phyloP scores from a whole-genome alignment of 2,329 filamentous ascomycete genomes.

The Arthrobotrys entomopaga region DNA sequence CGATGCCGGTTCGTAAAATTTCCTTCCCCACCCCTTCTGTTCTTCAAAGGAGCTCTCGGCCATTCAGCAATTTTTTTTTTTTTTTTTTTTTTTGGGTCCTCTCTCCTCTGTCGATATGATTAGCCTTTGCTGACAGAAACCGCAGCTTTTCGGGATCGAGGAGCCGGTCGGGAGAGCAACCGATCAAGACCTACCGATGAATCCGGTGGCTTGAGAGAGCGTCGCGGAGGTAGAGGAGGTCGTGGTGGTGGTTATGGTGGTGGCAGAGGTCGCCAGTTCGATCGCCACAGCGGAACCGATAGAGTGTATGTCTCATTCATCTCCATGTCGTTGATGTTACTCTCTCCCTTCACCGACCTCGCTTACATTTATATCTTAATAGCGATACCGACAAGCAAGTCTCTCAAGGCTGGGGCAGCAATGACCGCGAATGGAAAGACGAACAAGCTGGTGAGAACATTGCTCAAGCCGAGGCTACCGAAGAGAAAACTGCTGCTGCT shows the following conservation, averaged over 20 bases:
- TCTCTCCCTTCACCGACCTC: too few species aligned
- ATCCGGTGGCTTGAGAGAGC: slow-evolving; percentile 65
- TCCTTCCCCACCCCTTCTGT: too few species aligned
- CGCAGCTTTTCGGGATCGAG: slow-evolving; percentile 87
- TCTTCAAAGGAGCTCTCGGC: too few species aligned
- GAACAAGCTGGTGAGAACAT: slow-evolving; percentile 92
- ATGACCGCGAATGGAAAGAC: slow-evolving; percentile 83
- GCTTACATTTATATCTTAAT: slow-evolving; percentile 55
- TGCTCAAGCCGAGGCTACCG: slow-evolving; percentile 83
- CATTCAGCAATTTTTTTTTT: too few species aligned
- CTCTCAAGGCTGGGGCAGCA: slow-evolving; percentile 87
- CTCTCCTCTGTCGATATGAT: background rate
- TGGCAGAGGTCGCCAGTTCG: slow-evolving; percentile 68
- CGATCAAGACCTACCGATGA: slow-evolving; percentile 81
- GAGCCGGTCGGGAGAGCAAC: slow-evolving; percentile 83
- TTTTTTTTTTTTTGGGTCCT: too few species aligned
- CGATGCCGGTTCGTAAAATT: slow-evolving; percentile 55
- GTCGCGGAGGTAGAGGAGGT: slow-evolving; percentile 62
- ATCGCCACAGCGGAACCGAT: slow-evolving; percentile 61
- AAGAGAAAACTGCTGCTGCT: slow-evolving; percentile 66
- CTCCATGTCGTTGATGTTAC: too few species aligned
- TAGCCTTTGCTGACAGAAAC: slow-evolving; percentile 13
- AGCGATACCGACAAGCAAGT: slow-evolving; percentile 87
- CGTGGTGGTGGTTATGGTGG: slow-evolving; percentile 73
- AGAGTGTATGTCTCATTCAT: slow-evolving; percentile 56